phyloP scores from a whole-genome alignment of 495 filamentous ascomycete genomes.

The Neohortaea acidophila region DNA sequence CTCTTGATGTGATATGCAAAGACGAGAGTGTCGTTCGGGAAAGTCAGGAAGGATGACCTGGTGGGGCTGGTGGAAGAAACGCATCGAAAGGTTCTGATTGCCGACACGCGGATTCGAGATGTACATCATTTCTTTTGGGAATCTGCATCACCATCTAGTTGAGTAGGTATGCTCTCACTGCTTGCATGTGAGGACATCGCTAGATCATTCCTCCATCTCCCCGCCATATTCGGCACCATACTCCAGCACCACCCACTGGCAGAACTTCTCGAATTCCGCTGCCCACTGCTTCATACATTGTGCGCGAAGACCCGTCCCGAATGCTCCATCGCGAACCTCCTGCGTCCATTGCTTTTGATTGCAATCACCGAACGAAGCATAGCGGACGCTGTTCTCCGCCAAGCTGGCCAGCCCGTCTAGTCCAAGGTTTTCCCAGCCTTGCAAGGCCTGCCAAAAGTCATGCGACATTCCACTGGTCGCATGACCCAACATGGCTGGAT shows the following conservation, averaged over 20 bases:
- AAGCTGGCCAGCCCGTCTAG: constrained; percentile 67
- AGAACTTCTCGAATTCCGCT: constrained; percentile 74
- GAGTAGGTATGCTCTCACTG: too few species aligned
- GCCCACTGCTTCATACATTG: constrained; percentile 61
- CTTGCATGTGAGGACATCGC: too few species aligned
- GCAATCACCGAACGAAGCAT: constrained; percentile 78
- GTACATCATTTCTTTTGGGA: too few species aligned
- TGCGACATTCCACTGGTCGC: constrained; percentile 62
- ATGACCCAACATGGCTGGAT: constrained; percentile 68
- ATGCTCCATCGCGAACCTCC: constrained; percentile 54
- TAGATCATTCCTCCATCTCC: too few species aligned
- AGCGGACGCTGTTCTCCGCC: constrained; percentile 82
- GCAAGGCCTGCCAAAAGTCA: constrained; percentile 84
- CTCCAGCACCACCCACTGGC: constrained; percentile 73
- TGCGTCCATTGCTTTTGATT: constrained; percentile 48
- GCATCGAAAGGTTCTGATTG: too few species aligned
- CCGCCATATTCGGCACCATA: constrained; percentile 49
- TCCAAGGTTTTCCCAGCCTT: constrained; percentile 73
- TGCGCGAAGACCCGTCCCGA: constrained; percentile 60
- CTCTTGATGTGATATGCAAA: too few species aligned
- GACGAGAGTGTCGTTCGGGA: too few species aligned
- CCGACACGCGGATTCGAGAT: too few species aligned
- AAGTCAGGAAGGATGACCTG: too few species aligned
- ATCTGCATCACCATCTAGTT: too few species aligned
- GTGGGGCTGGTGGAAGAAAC: too few species aligned